Evolutionary conservation across 2,329 filamentous ascomycete genomes (phyloP).

Genomic region (Beauveria australis): DNA sequence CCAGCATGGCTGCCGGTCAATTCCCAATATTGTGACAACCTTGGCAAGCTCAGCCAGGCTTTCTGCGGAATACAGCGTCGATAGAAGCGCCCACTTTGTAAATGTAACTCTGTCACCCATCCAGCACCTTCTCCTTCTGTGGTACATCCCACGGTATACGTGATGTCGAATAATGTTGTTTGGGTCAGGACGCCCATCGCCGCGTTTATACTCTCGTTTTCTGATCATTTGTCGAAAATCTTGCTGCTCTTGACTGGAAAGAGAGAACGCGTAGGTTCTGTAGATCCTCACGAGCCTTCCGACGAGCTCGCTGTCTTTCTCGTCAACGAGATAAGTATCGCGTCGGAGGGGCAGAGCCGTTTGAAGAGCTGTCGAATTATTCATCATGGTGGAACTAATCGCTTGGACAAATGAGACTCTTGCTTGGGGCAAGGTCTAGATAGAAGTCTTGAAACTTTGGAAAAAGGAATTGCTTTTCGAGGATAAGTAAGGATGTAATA

Average conservation of each 20-base stretch:
- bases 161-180: not conserved
- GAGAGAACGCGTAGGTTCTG: not conserved
- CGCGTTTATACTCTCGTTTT: not conserved
- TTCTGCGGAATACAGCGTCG: not conserved
- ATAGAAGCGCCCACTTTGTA: not conserved
- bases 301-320: not conserved
- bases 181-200: not conserved
- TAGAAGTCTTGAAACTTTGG: no score
- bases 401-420: no score
- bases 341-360: no score
- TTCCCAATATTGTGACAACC: not conserved
- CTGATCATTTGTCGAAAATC: not conserved
- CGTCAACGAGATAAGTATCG: not conserved
- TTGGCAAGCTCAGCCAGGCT: not conserved
- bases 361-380: no score
- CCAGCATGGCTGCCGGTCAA: not conserved
- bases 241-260: not conserved
- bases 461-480: no score
- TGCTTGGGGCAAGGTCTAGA: no score
- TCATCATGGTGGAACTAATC: no score
- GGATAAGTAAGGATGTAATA: no score
- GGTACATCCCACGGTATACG: not conserved
- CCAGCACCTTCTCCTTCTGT: not conserved
- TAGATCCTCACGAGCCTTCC: not conserved
- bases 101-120: not conserved